These are phyloP conservation scores for Symmetrospora coprosmae DNA, from an alignment of 768 basidiomycete species.

Conservation along the genomic window DNA sequence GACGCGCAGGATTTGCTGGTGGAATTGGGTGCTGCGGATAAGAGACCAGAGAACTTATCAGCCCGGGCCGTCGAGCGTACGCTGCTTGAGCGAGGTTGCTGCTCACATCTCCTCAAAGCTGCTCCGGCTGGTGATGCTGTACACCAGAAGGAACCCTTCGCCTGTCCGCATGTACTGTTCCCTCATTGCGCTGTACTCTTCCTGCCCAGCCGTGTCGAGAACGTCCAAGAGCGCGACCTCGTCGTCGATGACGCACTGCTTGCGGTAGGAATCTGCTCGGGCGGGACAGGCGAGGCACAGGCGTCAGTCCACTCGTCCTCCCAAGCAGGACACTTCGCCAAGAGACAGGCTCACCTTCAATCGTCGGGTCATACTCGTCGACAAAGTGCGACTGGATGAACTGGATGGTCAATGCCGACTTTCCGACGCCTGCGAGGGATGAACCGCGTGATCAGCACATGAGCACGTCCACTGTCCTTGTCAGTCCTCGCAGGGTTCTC, in stretches of 20 bases:
- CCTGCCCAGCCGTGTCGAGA: constrained; percentile 48
- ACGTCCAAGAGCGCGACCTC: constrained; percentile 43
- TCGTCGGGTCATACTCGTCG: constrained; percentile 43
- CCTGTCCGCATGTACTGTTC: constrained; percentile 95
- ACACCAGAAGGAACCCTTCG: constrained; percentile 44
- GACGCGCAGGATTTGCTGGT: constrained; percentile 40
- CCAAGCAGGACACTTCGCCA: too few relatives aligned
- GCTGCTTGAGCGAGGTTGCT: neutral
- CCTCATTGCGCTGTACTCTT: constrained; percentile 98
- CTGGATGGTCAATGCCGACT: constrained; percentile 39
- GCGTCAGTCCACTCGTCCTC: too few relatives aligned
- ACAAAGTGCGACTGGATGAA: constrained; percentile 39
- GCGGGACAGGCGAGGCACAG: neutral
- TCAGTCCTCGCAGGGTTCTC: too few relatives aligned
- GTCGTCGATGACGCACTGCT: constrained; percentile 42
- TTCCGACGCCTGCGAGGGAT: constrained; percentile 44
- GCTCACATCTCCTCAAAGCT: constrained; percentile 41
- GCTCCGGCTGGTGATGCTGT: constrained; percentile 42
- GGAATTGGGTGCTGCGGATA: constrained; percentile 33
- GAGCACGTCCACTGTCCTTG: too few relatives aligned
- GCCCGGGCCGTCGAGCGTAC: neutral
- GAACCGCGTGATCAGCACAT: neutral
- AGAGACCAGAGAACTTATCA: neutral
- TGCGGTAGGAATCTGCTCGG: constrained; percentile 66
- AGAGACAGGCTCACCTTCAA: constrained; percentile 39